Conservation (phyloP, 176 grass and related monocot genomes). For the Olyra latifolia region DNA sequence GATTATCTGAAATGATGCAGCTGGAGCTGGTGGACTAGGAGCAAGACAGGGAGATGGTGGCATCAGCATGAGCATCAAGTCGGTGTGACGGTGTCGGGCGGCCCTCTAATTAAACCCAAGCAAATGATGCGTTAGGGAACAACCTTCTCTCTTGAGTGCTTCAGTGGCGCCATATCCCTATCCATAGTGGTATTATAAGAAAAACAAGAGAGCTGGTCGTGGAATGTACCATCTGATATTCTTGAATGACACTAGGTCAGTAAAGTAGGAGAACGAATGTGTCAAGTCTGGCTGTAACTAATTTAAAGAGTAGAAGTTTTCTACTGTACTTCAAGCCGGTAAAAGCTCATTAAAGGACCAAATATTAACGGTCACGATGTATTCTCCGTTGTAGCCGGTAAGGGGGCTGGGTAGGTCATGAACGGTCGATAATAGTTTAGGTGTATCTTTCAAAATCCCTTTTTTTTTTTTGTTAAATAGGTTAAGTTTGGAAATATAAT, state of each 20-base stretch:
- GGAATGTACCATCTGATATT: neutral
- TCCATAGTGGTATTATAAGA: neutral
- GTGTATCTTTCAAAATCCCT: no score
- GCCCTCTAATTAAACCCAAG: neutral
- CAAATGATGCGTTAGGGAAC: neutral
- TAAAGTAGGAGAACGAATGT: no score
- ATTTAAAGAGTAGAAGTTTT: no score
- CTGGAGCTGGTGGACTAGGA: constrained; percentile 13
- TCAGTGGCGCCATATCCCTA: neutral
- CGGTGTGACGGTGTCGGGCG: constrained; percentile 41
- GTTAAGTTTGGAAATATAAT: no score
- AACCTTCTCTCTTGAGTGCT: neutral
- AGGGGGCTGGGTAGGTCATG: no score
- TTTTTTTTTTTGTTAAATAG: no score
- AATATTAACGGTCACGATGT: no score
- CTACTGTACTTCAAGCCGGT: no score
- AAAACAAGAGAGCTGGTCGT: neutral
- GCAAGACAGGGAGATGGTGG: neutral
- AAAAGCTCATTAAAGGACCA: no score
- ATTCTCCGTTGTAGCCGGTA: no score
- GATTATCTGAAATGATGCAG: constrained; percentile 13
- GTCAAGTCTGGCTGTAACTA: no score
- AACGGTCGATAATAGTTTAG: no score
- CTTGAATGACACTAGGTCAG: neutral
- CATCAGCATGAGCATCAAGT: neutral